These are phyloP conservation scores for Zymoseptoria crescenta DNA, from an alignment of 2,329 filamentous ascomycete species.

Conservation along the genomic window DNA sequence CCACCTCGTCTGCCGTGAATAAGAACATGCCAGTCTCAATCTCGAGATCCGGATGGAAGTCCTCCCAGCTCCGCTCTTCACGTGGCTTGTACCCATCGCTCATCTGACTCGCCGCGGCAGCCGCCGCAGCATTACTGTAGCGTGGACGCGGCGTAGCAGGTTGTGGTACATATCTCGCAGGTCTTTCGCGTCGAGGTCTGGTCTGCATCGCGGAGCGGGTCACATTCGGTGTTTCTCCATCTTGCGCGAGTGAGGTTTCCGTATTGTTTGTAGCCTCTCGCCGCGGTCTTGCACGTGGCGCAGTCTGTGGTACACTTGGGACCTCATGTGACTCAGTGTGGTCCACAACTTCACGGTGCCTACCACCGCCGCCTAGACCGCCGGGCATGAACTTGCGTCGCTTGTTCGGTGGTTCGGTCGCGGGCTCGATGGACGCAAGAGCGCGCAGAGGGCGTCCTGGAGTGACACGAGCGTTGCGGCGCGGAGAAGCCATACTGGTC, in stretches of 20 bases:
- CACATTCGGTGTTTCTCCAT: constrained; percentile 9
- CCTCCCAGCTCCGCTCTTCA: constrained; percentile 94
- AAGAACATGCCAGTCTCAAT: constrained; percentile 73
- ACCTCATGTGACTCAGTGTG: constrained; percentile 54
- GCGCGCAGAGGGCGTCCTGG: constrained; percentile 22
- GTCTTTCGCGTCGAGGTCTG: constrained; percentile 25
- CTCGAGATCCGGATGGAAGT: constrained; percentile 93
- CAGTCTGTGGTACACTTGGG: constrained; percentile 29
- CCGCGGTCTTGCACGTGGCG: constrained; percentile 28
- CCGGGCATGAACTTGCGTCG: constrained; percentile 68
- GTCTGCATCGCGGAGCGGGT: constrained; percentile 22
- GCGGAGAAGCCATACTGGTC: constrained; percentile 13
- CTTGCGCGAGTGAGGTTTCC: background rate
- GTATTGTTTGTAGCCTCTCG: constrained; percentile 2
- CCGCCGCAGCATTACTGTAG: constrained; percentile 80
- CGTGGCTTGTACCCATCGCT: constrained; percentile 95
- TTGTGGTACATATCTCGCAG: constrained; percentile 27
- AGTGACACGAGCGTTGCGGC: constrained; percentile 22
- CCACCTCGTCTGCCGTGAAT: constrained; percentile 75
- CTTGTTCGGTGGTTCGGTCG: constrained; percentile 38
- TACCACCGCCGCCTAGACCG: constrained; percentile 74
- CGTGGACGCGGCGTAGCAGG: constrained; percentile 52
- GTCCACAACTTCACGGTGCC: constrained; percentile 57
- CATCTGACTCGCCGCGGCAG: constrained; percentile 79
- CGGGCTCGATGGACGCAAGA: constrained; percentile 24